phyloP scores from a whole-genome alignment of 371 early-diverging fungal genomes.

The Umbelopsis sp. region DNA sequence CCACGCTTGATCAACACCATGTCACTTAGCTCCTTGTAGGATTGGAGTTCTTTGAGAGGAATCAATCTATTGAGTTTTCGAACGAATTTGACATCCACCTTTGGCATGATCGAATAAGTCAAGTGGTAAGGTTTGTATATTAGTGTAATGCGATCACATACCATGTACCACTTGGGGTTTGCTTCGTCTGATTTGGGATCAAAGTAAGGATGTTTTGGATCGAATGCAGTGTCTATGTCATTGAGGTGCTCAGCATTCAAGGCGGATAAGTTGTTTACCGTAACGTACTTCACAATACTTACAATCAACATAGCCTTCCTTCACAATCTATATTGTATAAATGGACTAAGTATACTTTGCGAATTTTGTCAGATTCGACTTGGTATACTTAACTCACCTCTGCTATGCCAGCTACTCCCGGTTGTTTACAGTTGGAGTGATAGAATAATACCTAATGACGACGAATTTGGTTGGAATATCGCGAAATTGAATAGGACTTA shows the following conservation, averaged over 20 bases:
- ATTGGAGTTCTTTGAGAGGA: constrained; percentile 61
- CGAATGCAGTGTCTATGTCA: constrained; percentile 59
- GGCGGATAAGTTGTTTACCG: no score
- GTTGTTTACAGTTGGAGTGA: constrained; percentile 74
- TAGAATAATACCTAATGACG: constrained; percentile 57
- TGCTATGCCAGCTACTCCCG: constrained; percentile 68
- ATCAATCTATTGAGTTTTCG: constrained; percentile 56
- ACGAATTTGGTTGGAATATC: not conserved
- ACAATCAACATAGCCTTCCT: constrained; percentile 65
- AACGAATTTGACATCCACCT: constrained; percentile 68
- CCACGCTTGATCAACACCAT: constrained; percentile 68
- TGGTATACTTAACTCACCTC: constrained; percentile 18
- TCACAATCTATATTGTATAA: constrained; percentile 37
- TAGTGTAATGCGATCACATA: constrained; percentile 17
- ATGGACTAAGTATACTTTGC: not conserved
- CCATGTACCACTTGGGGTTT: constrained; percentile 75
- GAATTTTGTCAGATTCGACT: not conserved
- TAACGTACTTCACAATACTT: not conserved
- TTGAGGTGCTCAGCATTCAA: no score
- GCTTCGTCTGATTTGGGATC: constrained; percentile 61
- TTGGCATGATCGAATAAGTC: not conserved
- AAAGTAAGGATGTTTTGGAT: constrained; percentile 65
- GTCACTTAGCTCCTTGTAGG: constrained; percentile 44
- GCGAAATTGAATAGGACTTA: not conserved
- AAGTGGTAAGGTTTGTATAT: no score